phyloP scores from a whole-genome alignment of 2,329 filamentous ascomycete species.

The Fusarium tanahbumbuense region DNA sequence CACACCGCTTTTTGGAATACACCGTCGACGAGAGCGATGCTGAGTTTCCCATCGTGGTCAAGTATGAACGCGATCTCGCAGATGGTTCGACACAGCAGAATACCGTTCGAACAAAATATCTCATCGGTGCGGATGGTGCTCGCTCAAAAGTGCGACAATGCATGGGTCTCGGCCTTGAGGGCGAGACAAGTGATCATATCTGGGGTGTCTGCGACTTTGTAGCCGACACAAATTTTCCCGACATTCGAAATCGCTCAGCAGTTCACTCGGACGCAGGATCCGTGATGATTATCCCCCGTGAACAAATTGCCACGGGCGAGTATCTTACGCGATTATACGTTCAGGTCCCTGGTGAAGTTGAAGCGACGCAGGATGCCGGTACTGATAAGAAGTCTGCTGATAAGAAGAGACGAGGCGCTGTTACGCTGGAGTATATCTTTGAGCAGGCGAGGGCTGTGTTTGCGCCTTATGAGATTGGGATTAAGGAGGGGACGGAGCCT shows the following conservation, averaged over 20 bases:
- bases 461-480: slow-evolving; percentile 17
- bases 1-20: slow-evolving; percentile 16
- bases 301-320: slow-evolving; percentile 14
- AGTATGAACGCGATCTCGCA: not conserved
- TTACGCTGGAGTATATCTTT: slow-evolving; percentile 24
- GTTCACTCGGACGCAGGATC: slow-evolving; percentile 18
- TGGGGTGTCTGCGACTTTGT: slow-evolving; percentile 27
- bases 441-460: slow-evolving; percentile 17
- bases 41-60: slow-evolving; percentile 2
- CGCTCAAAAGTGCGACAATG: slow-evolving; percentile 15
- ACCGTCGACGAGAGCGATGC: not conserved
- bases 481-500: slow-evolving; percentile 15
- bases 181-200: slow-evolving; percentile 21
- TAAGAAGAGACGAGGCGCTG: slow-evolving; percentile 22
- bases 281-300: slow-evolving; percentile 18
- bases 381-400: slow-evolving; percentile 18
- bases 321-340: slow-evolving; percentile 20
- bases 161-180: slow-evolving; percentile 20
- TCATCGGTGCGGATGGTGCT: slow-evolving; percentile 14
- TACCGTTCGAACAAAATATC: slow-evolving; percentile 9
- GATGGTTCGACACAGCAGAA: not conserved
- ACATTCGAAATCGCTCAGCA: slow-evolving; percentile 15
- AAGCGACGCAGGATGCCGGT: slow-evolving; percentile 1
- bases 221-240: slow-evolving; percentile 18
- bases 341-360: slow-evolving; percentile 11